Evolutionary conservation across 2,329 filamentous ascomycete species (phyloP).

Genomic region (Cytospora piceicola): DNA sequence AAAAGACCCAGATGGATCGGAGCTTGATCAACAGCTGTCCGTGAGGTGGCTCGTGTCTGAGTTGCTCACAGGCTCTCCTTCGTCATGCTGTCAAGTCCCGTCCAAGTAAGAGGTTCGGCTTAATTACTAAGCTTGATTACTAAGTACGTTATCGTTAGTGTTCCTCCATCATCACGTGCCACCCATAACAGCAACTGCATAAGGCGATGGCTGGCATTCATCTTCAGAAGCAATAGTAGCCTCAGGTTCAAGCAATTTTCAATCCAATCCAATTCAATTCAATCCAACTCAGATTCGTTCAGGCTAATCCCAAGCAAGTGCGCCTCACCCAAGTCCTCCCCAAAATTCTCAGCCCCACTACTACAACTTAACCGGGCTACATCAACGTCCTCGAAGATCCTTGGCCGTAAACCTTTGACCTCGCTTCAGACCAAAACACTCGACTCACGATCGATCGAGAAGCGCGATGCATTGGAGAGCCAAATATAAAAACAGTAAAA

Average conservation of each 20-base stretch:
- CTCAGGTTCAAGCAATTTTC: background rate
- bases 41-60: background rate
- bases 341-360: background rate
- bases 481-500: conserved; percentile 3
- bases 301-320: background rate
- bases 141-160: background rate
- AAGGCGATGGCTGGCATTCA: no score
- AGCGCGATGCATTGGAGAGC: background rate
- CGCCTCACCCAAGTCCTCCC: background rate
- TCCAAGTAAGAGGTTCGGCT: background rate
- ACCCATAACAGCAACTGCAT: background rate
- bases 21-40: conserved; percentile 4
- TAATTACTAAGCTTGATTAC: background rate
- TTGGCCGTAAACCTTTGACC: background rate
- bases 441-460: background rate
- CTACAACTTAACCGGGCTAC: background rate
- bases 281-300: background rate
- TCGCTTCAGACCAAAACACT: background rate
- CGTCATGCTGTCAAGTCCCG: background rate
- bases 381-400: background rate
- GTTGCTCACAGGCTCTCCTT: background rate
- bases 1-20: background rate
- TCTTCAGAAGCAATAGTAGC: no score
- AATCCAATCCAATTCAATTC: background rate
- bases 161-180: background rate